Evolutionary conservation across 2,329 filamentous ascomycete species (phyloP), one percentile per base, ranked within the genome.

Genomic region (Colletotrichum simmondsii): DNA sequence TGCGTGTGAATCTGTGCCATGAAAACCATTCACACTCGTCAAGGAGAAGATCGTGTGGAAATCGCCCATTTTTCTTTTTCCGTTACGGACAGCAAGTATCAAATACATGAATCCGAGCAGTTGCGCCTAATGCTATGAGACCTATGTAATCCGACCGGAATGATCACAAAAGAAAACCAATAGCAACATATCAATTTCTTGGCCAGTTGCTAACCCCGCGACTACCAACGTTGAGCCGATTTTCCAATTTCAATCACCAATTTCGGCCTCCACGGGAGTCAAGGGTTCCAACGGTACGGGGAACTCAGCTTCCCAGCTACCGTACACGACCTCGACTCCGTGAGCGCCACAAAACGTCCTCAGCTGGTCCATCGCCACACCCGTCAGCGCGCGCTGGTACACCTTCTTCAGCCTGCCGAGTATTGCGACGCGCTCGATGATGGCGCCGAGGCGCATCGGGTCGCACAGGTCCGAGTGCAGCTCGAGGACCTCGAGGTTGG

Each of bases 401-500:
- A 74, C 60, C 54, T 19, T 69, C 58, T 61, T 66, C 46, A 73
- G 52, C 46, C 37, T 22, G 1, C 72, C 68, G 46, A 61, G 53
- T 5, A 5, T 46, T 0, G 60, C 68, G 49, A 73, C 62, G 32
- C 64, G 61, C 24, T 75, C 72, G 0, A 70, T 61, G 1, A 74
- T 32, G 5, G 53, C 65, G 24, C 63, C 56, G 32, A 68, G 56
- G 19, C 54, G 30, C 8, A 30, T 32, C 16, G 24, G 63, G 37
- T 66, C 65, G 57, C 63, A 68, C 12, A 61, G 54, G 12, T 53
- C 28, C 11, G 75, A 74, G n/a, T 66, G 56, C n/a, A 77, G 52
- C 24, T 73, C 70, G 37, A 77, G 46, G 3, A 71, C 65, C 49
- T 75, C 66, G 26, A 77, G 68, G 35, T 74, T 75, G 2, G 75